These are phyloP conservation scores for Cyclotella cryptica DNA, from an alignment of 108 stramenopile species.

Conservation along the genomic window DNA sequence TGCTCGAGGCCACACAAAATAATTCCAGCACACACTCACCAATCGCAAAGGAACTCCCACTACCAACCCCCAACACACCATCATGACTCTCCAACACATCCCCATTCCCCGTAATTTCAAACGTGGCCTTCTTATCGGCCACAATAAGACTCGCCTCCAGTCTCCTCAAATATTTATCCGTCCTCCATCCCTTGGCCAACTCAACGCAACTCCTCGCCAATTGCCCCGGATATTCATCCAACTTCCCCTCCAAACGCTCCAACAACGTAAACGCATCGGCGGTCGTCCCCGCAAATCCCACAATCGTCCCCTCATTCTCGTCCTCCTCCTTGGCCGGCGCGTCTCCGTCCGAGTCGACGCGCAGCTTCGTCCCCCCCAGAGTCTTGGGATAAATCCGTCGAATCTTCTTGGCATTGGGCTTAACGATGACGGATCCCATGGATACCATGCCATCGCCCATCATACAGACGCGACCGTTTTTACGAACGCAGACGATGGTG, in stretches of 20 bases:
- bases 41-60: constrained; percentile 83
- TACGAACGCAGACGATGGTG: constrained; percentile 95
- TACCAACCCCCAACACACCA: constrained; percentile 92
- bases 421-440: constrained; percentile 92
- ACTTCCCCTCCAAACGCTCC: constrained; percentile 95
- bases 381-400: constrained; percentile 76
- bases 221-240: constrained; percentile 97
- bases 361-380: constrained; percentile 7
- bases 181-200: constrained; percentile 98
- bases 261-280: constrained; percentile 98
- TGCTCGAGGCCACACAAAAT: too few relatives aligned
- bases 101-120: constrained; percentile 97
- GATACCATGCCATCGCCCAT: constrained; percentile 99
- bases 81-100: constrained; percentile 96
- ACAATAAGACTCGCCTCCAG: constrained; percentile 94
- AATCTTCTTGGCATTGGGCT: constrained; percentile 96
- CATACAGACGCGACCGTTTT: constrained; percentile 97
- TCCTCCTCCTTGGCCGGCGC: constrained; percentile 30
- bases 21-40: constrained; percentile 51
- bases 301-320: constrained; percentile 75
- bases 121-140: constrained; percentile 81
- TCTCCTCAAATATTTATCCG: constrained; percentile 96
- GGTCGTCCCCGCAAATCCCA: constrained; percentile 97
- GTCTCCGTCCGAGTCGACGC: background rate
- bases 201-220: constrained; percentile 94